Conservation (phyloP, 2,329 filamentous ascomycete species). For the Colletotrichum sp. region DNA sequence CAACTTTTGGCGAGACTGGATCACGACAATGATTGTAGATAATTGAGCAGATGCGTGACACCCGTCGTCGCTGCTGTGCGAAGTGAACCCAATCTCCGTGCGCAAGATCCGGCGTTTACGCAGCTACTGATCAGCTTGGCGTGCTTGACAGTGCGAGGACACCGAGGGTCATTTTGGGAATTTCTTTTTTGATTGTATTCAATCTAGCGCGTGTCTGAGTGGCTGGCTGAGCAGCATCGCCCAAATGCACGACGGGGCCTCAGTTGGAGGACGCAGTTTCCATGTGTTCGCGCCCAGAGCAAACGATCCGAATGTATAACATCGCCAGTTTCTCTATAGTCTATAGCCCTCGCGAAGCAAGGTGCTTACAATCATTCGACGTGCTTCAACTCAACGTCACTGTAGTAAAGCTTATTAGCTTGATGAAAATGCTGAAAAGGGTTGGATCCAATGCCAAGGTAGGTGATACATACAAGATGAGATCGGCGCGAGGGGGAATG, state of each 20-base stretch:
- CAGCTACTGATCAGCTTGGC: not conserved
- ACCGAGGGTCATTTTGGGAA: not conserved
- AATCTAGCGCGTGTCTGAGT: not conserved
- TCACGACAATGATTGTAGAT: not conserved
- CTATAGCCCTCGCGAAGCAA: not conserved
- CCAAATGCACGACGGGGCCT: not conserved
- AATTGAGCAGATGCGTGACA: not conserved
- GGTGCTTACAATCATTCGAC: slow-evolving; percentile 49
- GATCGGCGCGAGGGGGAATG: slow-evolving; percentile 76
- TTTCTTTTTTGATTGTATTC: not conserved
- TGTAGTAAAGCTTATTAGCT: slow-evolving; percentile 32
- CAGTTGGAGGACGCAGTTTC: not conserved
- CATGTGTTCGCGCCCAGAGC: not conserved
- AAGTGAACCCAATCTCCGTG: not conserved
- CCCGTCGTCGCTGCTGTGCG: not conserved
- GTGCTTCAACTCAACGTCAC: slow-evolving; percentile 72
- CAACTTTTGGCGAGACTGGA: not conserved
- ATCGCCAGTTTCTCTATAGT: not conserved
- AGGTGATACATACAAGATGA: slow-evolving; percentile 75
- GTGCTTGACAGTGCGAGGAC: not conserved
- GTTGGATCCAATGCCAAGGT: not conserved
- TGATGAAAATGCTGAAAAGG: not conserved
- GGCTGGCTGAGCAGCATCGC: not conserved
- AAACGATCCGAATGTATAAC: not conserved
- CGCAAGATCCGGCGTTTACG: not conserved